Conservation (phyloP, 2,329 filamentous ascomycete genomes). For the Penicillium glabrum region DNA sequence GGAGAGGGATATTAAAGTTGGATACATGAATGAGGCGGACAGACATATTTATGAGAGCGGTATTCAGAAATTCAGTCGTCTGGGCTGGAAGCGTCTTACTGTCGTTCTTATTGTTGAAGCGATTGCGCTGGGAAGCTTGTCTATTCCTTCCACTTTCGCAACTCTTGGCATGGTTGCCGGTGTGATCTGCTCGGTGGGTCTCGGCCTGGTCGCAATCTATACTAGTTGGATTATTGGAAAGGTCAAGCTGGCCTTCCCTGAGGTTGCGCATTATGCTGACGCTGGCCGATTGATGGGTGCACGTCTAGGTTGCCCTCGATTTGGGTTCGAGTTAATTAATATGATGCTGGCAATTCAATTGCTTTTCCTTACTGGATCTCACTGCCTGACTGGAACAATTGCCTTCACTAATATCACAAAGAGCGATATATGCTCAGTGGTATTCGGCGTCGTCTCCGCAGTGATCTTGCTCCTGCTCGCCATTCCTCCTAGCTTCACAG, state of each 20-base stretch:
- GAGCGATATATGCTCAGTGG: not conserved
- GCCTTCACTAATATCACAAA: not conserved
- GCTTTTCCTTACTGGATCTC: constrained; percentile 1
- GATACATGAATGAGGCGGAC: constrained; percentile 3
- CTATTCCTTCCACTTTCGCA: constrained; percentile 1
- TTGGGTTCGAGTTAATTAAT: not conserved
- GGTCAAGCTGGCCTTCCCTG: constrained; percentile 3
- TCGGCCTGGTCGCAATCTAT: not conserved
- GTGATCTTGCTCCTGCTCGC: not conserved
- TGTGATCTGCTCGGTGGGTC: not conserved
- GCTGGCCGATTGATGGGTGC: not conserved
- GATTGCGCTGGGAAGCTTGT: constrained; percentile 1
- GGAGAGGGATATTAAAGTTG: constrained; percentile 1
- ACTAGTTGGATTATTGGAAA: constrained; percentile 4
- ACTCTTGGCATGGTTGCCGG: constrained; percentile 1
- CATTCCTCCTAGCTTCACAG: not conserved
- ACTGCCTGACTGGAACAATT: not conserved
- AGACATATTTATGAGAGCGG: constrained; percentile 1
- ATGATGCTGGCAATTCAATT: not conserved
- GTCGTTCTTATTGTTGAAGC: constrained; percentile 1
- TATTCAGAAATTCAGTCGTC: constrained; percentile 1
- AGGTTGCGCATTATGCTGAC: constrained; percentile 1
- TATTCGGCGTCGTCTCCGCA: not conserved
- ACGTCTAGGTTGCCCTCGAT: not conserved
- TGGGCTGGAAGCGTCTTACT: constrained; percentile 1